These are phyloP conservation scores for Scenedesmus sp. DNA, from an alignment of 163 green algal species.

Conservation along the genomic window DNA sequence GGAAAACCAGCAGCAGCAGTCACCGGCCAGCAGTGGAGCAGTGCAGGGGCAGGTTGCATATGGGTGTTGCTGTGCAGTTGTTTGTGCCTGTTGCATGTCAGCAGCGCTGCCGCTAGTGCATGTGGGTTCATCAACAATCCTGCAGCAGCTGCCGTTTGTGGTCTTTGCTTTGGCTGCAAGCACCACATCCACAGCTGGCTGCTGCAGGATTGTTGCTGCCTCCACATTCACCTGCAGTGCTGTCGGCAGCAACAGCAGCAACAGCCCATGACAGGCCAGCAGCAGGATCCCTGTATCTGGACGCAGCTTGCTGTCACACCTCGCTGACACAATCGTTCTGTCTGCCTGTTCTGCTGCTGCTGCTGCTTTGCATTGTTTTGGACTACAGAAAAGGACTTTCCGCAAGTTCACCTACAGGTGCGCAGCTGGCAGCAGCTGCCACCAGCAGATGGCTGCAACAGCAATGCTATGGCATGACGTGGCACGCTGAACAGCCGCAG, in stretches of 20 bases:
- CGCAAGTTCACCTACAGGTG: slow-evolving; percentile 88
- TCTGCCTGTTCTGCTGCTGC: not conserved
- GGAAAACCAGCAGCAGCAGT: not conserved
- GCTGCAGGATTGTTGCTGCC: not conserved
- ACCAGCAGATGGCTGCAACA: not conserved
- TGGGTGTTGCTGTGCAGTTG: not conserved
- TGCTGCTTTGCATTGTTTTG: too few species aligned
- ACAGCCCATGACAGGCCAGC: not conserved
- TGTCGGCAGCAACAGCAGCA: not conserved
- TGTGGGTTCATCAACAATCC: not conserved
- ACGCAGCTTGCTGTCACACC: not conserved
- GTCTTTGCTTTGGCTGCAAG: not conserved
- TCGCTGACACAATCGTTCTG: not conserved
- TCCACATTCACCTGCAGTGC: not conserved
- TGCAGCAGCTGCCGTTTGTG: not conserved
- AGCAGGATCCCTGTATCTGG: not conserved
- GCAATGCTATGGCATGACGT: not conserved
- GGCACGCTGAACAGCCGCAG: too few species aligned
- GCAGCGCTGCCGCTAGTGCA: not conserved
- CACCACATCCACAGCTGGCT: not conserved
- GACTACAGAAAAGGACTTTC: slow-evolving; percentile 86
- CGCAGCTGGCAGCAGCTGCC: slow-evolving; percentile 46
- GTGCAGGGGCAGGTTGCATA: not conserved
- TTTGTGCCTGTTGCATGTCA: not conserved
- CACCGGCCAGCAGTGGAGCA: not conserved